Conservation (phyloP, 441 rosid genomes). For the Erodium trifolium region DNA sequence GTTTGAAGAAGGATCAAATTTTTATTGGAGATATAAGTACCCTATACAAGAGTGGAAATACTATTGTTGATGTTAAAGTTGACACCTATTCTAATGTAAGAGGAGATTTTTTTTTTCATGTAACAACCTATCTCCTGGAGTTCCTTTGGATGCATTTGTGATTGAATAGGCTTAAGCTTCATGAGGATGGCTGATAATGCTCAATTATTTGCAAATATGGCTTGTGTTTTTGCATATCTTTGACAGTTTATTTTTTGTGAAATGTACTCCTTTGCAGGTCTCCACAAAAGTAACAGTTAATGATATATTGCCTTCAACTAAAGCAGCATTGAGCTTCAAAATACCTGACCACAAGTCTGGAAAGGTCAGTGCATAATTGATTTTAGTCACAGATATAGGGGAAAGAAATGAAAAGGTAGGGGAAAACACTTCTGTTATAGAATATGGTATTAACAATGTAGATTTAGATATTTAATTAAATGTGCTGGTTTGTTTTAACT, state of each 20-base stretch:
- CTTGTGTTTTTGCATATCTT: conserved; percentile 3
- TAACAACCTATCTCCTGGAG: neutral
- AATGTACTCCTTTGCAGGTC: conserved; percentile 34
- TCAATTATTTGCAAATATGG: no score
- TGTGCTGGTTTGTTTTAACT: neutral
- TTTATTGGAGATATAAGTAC: conserved; percentile 70
- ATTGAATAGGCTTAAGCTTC: neutral
- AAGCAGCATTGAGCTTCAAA: conserved; percentile 53
- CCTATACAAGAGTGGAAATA: conserved; percentile 47
- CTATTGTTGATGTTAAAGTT: conserved; percentile 62
- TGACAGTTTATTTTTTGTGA: conserved; percentile 7
- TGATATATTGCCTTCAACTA: conserved; percentile 49
- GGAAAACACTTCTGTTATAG: neutral
- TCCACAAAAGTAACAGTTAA: conserved; percentile 55
- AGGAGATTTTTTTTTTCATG: neutral
- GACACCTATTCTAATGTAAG: conserved; percentile 64
- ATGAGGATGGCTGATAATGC: no score
- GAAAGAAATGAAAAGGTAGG: neutral
- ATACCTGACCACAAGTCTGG: conserved; percentile 86
- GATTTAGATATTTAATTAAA: neutral
- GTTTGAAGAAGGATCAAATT: conserved; percentile 50
- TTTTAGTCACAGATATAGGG: neutral
- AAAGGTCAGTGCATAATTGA: conserved; percentile 51
- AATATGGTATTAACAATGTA: neutral
- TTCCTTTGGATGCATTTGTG: neutral